These are phyloP conservation scores for Phytophthora pisi DNA, from an alignment of 352 stramenopile genomes.

Conservation along the genomic window DNA sequence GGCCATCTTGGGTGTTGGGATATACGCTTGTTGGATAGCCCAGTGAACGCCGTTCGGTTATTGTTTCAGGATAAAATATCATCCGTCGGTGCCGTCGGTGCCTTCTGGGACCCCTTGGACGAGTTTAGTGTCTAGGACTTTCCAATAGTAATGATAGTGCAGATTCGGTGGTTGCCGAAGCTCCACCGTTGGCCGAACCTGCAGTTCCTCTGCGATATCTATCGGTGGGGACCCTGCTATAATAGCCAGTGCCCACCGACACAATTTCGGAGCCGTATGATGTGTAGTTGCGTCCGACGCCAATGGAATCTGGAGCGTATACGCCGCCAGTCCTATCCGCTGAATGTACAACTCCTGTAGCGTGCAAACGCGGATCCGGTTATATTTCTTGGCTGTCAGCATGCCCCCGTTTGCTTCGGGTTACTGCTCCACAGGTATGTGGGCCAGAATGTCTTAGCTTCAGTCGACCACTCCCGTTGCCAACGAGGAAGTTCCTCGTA, in stretches of 20 bases:
- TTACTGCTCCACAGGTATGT: neutral
- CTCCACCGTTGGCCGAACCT: neutral
- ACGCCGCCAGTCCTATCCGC: neutral
- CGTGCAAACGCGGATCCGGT: neutral
- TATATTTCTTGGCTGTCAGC: neutral
- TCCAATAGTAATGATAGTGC: neutral
- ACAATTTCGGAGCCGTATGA: neutral
- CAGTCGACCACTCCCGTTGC: neutral
- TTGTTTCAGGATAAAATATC: neutral
- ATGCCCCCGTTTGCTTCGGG: neutral
- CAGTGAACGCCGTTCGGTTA: neutral
- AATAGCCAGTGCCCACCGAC: neutral
- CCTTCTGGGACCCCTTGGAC: neutral
- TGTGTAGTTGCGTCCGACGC: neutral
- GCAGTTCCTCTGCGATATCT: neutral
- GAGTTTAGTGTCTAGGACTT: too few species aligned
- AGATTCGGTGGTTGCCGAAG: neutral
- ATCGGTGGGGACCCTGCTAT: neutral
- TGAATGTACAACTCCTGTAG: neutral
- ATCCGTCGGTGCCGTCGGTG: neutral
- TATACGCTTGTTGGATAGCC: neutral
- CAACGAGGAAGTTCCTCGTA: neutral
- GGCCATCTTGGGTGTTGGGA: neutral
- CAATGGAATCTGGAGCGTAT: neutral
- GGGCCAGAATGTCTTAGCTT: neutral